Conservation (phyloP, 345 rosid species). For the Ceriops decandra region DNA sequence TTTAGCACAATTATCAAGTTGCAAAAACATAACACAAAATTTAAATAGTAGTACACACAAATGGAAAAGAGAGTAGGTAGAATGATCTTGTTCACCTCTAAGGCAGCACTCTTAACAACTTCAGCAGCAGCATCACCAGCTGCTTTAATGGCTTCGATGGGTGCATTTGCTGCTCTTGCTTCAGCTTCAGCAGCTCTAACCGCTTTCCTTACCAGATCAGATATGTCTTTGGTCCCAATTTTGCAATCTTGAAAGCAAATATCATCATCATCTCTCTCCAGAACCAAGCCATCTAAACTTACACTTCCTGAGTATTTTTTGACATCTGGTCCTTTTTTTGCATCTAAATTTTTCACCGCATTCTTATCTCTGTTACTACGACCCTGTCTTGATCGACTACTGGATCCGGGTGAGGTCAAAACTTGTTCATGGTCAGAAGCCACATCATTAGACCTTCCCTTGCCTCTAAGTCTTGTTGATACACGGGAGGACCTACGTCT, state of each 20-base stretch:
- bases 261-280: conserved; percentile 67
- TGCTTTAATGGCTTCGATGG: conserved; percentile 82
- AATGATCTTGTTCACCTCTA: conserved; percentile 50
- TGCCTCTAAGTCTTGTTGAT: conserved; percentile 57
- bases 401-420: conserved; percentile 63
- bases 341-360: conserved; percentile 45
- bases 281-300: conserved; percentile 36
- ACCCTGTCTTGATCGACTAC: conserved; percentile 44
- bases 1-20: not conserved
- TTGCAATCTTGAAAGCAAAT: conserved; percentile 75
- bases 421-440: conserved; percentile 48
- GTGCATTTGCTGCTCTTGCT: conserved; percentile 86
- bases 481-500: conserved; percentile 62
- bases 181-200: conserved; percentile 93
- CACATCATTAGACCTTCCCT: conserved; percentile 65
- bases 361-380: conserved; percentile 52
- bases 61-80: not conserved
- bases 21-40: not conserved
- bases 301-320: conserved; percentile 40
- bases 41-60: not conserved
- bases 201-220: conserved; percentile 73
- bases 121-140: conserved; percentile 96
- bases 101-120: conserved; percentile 86
- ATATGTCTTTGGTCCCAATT: conserved; percentile 74
- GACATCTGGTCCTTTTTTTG: conserved; percentile 47